Evolutionary conservation across 306 rosid species (phyloP).

Genomic region (Gynostemma pentaphyllum): DNA sequence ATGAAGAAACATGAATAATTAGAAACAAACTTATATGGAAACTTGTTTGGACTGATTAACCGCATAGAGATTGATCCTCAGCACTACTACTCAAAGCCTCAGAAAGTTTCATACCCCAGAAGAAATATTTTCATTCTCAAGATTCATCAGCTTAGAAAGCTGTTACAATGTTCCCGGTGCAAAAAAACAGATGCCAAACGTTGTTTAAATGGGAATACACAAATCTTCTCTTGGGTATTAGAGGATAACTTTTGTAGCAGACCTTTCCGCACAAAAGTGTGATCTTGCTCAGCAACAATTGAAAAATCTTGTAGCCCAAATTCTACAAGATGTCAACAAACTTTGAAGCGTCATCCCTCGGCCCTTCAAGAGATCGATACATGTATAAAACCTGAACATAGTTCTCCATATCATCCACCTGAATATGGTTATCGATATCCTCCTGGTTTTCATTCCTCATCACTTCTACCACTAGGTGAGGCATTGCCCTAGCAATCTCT

Average conservation of each 20-base stretch:
- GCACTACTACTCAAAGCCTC: slow-evolving; percentile 8
- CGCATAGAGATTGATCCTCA: slow-evolving; percentile 19
- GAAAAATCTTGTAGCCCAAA: not conserved
- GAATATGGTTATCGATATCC: slow-evolving; percentile 12
- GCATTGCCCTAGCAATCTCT: slow-evolving; percentile 49
- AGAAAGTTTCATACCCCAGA: not conserved
- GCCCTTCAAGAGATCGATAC: slow-evolving; percentile 60
- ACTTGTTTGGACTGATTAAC: slow-evolving; percentile 25
- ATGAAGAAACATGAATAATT: slow-evolving; percentile 34
- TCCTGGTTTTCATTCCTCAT: slow-evolving; percentile 18
- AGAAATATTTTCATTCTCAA: not conserved
- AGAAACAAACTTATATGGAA: slow-evolving; percentile 38
- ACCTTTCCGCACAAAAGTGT: slow-evolving; percentile 10
- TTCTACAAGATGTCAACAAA: slow-evolving; percentile 49
- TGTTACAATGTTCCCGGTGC: not conserved
- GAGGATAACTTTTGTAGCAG: slow-evolving; percentile 27
- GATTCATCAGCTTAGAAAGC: not conserved
- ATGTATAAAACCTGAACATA: slow-evolving; percentile 28
- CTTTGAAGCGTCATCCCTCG: slow-evolving; percentile 53
- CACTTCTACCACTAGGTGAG: slow-evolving; percentile 59
- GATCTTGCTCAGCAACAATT: slow-evolving; percentile 9
- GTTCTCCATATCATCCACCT: slow-evolving; percentile 13
- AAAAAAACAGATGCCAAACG: slow-evolving; percentile 9
- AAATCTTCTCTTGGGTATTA: slow-evolving; percentile 27
- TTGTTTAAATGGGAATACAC: slow-evolving; percentile 20